phyloP scores from a whole-genome alignment of 495 filamentous ascomycete species.

The Geoglossum glabrum region DNA sequence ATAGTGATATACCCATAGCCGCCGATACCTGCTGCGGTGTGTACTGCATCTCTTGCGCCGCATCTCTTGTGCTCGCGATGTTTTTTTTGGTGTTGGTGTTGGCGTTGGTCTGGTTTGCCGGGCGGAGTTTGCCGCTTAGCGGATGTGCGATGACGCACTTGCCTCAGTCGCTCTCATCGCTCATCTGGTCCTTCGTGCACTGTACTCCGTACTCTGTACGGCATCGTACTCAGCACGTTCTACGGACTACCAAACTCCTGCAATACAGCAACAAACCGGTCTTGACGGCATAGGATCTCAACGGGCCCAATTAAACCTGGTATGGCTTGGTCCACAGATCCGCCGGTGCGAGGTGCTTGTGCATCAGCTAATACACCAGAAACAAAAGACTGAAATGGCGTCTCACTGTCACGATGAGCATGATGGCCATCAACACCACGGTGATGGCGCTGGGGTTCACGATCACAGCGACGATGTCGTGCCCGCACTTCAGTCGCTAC shows the following conservation, averaged over 20 bases:
- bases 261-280: too few species aligned
- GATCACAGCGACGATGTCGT: conserved; percentile 76
- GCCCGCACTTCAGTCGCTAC: conserved; percentile 65
- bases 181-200: neutral
- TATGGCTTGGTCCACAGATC: neutral
- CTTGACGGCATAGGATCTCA: too few species aligned
- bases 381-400: conserved; percentile 3
- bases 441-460: conserved; percentile 22
- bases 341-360: neutral
- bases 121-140: neutral
- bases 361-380: neutral
- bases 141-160: neutral
- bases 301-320: too few species aligned
- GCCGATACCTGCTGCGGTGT: neutral
- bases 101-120: too few species aligned
- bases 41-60: too few species aligned
- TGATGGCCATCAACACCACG: conserved; percentile 18
- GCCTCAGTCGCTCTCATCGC: too few species aligned
- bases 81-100: neutral
- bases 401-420: conserved; percentile 25
- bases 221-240: too few species aligned
- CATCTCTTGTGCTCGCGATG: too few species aligned
- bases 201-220: too few species aligned
- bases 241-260: too few species aligned
- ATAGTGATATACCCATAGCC: neutral